These are phyloP conservation scores for Phialocephala subalpina DNA, from an alignment of 2,329 filamentous ascomycete genomes.

Conservation along the genomic window DNA sequence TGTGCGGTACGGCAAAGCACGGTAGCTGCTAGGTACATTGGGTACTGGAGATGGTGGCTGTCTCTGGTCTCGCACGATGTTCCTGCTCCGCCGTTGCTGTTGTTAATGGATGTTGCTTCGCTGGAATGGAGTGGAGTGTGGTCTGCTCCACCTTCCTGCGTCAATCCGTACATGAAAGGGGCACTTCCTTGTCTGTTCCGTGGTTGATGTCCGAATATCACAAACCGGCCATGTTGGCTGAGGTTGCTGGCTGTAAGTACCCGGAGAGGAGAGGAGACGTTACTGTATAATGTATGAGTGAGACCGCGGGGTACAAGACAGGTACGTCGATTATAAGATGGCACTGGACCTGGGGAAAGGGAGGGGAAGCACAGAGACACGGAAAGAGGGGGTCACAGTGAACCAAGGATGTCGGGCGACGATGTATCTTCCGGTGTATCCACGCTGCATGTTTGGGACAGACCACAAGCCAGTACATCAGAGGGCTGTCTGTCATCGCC, in stretches of 20 bases:
- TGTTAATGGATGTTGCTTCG: constrained; percentile 4
- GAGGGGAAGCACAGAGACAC: background rate
- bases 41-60: background rate
- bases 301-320: constrained; percentile 16
- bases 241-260: background rate
- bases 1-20: background rate
- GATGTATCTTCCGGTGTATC: constrained; percentile 21
- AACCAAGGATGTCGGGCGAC: constrained; percentile 14
- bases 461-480: constrained; percentile 8
- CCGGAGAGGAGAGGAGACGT: constrained; percentile 9
- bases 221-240: constrained; percentile 4
- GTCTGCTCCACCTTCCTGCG: constrained; percentile 26
- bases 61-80: background rate
- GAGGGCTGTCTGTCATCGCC: background rate
- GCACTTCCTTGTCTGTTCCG: constrained; percentile 6
- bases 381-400: constrained; percentile 10
- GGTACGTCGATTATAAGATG: background rate
- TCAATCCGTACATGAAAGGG: constrained; percentile 21
- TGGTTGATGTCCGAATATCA: constrained; percentile 18
- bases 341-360: constrained; percentile 9
- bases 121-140: constrained; percentile 8
- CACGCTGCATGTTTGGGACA: constrained; percentile 20
- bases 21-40: background rate
- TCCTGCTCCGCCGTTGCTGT: constrained; percentile 6
- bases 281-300: constrained; percentile 8